Base-by-base conservation (phyloP, 768 basidiomycete species). In the Suillus subaureus region DNA sequence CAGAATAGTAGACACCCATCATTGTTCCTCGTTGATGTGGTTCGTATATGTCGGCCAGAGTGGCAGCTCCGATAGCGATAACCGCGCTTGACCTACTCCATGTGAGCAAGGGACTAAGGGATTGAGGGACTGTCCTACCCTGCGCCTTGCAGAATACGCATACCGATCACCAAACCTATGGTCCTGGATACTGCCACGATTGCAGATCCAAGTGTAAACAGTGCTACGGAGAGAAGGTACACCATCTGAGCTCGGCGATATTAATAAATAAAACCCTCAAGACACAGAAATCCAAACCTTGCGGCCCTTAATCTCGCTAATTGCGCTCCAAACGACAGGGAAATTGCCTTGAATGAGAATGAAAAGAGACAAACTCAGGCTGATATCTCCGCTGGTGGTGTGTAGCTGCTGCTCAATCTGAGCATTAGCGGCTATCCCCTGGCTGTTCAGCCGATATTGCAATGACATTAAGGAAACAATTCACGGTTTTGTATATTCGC, bases 1-100 rank as follows among this genome's bases (percentile, higher is more conserved):
- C 89, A 4, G 88, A 86, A 73, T 94, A 94, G 74, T 89, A 94
- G 26, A 94, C 80, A 0, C 94, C 93, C 85, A 94, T 89, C 81
- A 87, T 91, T 11, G 84, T 85, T 4, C 93, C 93, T n/a, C 93
- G 81, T 71, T 93, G 89, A n/a, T 82, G 79, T 0, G 91, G 86
- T 35, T 93, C 92, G 69, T 87, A 93, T 21, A 93, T 88, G 73
- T 93, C 92, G 4, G 92, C 90, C 4, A 94, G 80, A 0, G 91
- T 91, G 6, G 90, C 91, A 1, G 90, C 91, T 13, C 92, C 92
- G 56, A 94, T 86, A 0, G 88, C 75, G 64, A 90, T 83, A 18
- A 91, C 88, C 0, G 90, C 89, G 61, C 87, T 85, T 6, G 87
- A 88, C 16, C 88, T 89, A 65, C 52, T 15, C 4, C 23, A 3